Conservation (phyloP, 2,329 filamentous ascomycete genomes). For the Chalara sp. region DNA sequence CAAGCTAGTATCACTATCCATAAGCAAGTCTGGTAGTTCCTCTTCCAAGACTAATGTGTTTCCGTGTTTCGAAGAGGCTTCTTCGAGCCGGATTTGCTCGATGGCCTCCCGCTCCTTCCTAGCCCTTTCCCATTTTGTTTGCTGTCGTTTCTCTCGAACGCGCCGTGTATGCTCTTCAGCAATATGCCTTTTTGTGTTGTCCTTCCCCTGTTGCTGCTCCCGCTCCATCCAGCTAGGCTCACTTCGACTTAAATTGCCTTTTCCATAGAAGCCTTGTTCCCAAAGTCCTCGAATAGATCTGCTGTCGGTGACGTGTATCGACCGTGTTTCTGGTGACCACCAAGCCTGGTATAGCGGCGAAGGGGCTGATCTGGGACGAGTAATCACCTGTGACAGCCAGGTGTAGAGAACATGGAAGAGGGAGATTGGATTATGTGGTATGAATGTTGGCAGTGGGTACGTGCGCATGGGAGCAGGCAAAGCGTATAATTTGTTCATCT, state of each 20-base stretch:
- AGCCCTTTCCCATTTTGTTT: slow-evolving; percentile 89
- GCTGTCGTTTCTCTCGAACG: slow-evolving; percentile 71
- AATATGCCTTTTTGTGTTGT: slow-evolving; percentile 48
- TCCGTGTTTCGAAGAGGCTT: neutral
- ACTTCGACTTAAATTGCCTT: slow-evolving; percentile 86
- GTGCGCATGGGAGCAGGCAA: slow-evolving; percentile 74
- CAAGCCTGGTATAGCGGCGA: slow-evolving; percentile 61
- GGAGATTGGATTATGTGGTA: slow-evolving; percentile 88
- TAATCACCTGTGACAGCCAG: slow-evolving; percentile 67
- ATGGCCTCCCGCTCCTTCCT: slow-evolving; percentile 79
- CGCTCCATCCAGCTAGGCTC: slow-evolving; percentile 89
- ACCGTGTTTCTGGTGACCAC: slow-evolving; percentile 76
- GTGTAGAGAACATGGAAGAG: slow-evolving; percentile 72
- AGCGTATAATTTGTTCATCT: slow-evolving; percentile 68
- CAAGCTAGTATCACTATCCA: neutral
- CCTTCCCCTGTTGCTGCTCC: slow-evolving; percentile 64
- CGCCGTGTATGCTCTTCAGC: slow-evolving; percentile 75
- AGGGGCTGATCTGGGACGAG: slow-evolving; percentile 57
- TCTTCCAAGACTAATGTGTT: neutral
- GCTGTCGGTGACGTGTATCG: slow-evolving; percentile 75
- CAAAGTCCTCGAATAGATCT: slow-evolving; percentile 74
- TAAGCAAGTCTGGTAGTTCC: neutral
- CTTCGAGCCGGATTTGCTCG: slow-evolving; percentile 53
- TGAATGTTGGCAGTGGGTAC: slow-evolving; percentile 79
- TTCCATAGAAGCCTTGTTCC: slow-evolving; percentile 97